A percentile compares a stretch with the other conserved stretches of the same genome.
Conservation (phyloP, 2,329 filamentous ascomycete genomes). For the Phialemoniopsis sp. region DNA sequence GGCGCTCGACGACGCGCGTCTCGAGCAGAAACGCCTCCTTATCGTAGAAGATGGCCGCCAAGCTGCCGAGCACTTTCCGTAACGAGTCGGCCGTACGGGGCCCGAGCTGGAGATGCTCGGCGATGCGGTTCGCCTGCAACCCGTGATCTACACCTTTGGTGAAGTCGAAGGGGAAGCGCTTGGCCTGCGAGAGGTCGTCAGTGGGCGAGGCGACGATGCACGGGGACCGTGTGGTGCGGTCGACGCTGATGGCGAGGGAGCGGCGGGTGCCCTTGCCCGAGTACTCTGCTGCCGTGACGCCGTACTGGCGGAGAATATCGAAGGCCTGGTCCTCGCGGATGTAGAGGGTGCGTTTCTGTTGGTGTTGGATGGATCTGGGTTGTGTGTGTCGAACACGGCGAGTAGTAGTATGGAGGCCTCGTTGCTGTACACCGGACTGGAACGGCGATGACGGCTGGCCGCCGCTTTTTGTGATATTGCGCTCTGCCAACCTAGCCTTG, state of each 20-base stretch:
- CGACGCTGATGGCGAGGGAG: conserved; percentile 60
- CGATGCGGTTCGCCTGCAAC: conserved; percentile 33
- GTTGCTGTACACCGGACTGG: conserved; percentile 24
- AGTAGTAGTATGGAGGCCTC: conserved; percentile 45
- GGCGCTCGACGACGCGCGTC: conserved; percentile 21
- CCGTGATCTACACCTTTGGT: conserved; percentile 33
- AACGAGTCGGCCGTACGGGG: conserved; percentile 37
- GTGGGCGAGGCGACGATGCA: conserved; percentile 59
- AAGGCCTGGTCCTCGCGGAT: conserved; percentile 49
- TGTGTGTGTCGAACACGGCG: conserved; percentile 15
- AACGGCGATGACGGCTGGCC: conserved; percentile 12
- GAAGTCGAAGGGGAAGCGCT: conserved; percentile 61
- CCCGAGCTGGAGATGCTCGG: conserved; percentile 49
- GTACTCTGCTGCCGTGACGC: conserved; percentile 35
- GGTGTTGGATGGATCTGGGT: neutral
- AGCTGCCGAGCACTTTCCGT: conserved; percentile 41
- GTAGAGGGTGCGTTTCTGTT: conserved; percentile 48
- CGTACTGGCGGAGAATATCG: conserved; percentile 48
- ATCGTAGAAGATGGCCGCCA: conserved; percentile 46
- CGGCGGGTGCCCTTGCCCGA: conserved; percentile 30
- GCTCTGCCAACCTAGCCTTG: conserved; percentile 49
- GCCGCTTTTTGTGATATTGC: conserved; percentile 5
- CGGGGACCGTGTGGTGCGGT: conserved; percentile 57
- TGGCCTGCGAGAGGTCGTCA: conserved; percentile 29
- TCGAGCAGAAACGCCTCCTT: conserved; percentile 43